Evolutionary conservation across 371 early-diverging fungal species (phyloP).

Genomic region (Lichtheimia corymbifera): DNA sequence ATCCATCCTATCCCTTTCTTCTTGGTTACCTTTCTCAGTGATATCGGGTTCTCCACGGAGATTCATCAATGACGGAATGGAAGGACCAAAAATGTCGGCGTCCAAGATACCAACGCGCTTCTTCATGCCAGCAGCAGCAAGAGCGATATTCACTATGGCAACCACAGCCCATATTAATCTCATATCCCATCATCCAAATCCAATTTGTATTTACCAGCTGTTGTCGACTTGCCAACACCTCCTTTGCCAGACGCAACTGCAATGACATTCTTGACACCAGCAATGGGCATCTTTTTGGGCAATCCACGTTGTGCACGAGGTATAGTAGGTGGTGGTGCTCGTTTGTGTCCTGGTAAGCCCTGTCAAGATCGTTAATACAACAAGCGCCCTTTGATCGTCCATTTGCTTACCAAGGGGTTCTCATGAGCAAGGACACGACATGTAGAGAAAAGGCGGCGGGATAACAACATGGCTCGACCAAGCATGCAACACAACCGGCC

Average conservation of each 20-base stretch:
- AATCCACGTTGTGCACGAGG: conserved; percentile 67
- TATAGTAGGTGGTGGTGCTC: conserved; percentile 43
- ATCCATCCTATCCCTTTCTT: neutral
- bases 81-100: conserved; percentile 92
- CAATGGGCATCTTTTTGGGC: conserved; percentile 66
- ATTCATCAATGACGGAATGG: conserved; percentile 85
- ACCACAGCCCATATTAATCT: neutral
- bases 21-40: conserved; percentile 51
- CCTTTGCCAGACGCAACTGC: conserved; percentile 91
- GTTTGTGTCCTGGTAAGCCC: conserved; percentile 38
- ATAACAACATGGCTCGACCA: conserved; percentile 5
- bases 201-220: conserved; percentile 59
- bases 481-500: neutral
- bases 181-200: neutral
- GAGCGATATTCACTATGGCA: conserved; percentile 73
- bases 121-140: conserved; percentile 66
- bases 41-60: conserved; percentile 73
- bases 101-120: conserved; percentile 81
- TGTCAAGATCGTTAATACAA: conserved; percentile 10
- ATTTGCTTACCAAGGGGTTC: conserved; percentile 55
- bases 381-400: neutral
- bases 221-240: conserved; percentile 90
- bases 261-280: conserved; percentile 70
- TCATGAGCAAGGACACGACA: conserved; percentile 46
- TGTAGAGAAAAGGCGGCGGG: conserved; percentile 41